A percentile compares a stretch with the other conserved stretches of the same genome.
Evolutionary conservation across 176 grass and related monocot genomes (phyloP).

Genomic region (Saccharum officinarum): DNA sequence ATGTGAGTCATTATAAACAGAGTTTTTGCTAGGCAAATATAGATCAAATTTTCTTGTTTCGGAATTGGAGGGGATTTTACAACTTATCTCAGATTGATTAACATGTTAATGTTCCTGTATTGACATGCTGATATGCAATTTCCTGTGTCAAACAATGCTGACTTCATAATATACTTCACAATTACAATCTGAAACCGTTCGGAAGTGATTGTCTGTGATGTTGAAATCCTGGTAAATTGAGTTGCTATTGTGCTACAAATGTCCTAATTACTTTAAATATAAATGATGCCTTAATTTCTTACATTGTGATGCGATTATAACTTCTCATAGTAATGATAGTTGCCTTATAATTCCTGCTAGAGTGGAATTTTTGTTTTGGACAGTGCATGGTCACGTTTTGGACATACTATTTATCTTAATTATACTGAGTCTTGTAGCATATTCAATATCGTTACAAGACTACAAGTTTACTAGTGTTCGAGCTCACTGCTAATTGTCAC

Average conservation of each 20-base stretch:
- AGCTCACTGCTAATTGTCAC: background rate
- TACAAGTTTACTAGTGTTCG: constrained; percentile 5
- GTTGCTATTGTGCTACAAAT: constrained; percentile 13
- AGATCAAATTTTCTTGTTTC: background rate
- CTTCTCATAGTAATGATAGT: background rate
- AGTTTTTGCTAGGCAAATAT: background rate
- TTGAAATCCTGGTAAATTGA: background rate
- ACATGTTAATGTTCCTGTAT: background rate
- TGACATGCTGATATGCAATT: background rate
- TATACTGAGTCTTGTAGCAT: background rate
- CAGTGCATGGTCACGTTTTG: background rate
- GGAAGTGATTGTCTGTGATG: background rate
- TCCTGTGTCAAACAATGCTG: background rate
- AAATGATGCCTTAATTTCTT: background rate
- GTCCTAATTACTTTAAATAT: background rate
- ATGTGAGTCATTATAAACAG: background rate
- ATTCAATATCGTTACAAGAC: background rate
- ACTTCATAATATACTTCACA: background rate
- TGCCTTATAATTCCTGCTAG: background rate
- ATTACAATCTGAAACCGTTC: background rate
- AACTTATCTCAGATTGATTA: background rate
- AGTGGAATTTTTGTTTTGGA: background rate
- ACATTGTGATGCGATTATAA: background rate
- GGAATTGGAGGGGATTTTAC: background rate
- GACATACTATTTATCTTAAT: background rate